Evolutionary conservation across 1,284 basidiomycete species (phyloP), one percentile per base, ranked within the genome.

Genomic region (Phylloboletellus chloephorus): DNA sequence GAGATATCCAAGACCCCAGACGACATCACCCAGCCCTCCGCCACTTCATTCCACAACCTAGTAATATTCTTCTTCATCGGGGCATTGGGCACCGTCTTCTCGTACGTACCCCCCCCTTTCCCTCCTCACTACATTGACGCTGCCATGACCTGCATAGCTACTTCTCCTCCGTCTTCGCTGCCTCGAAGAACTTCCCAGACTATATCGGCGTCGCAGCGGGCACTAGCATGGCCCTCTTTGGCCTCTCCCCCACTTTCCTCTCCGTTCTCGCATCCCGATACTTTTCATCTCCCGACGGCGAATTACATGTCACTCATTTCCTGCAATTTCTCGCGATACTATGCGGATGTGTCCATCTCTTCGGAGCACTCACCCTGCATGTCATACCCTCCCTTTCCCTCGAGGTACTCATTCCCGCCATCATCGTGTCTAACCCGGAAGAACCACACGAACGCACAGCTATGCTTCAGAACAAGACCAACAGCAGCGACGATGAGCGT

Each of bases 121-220:
- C 32, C 32, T 9, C 16, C 40, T 39, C 7, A 12, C 6, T 13
- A 16, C 19, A 17, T 20, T 43, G 1, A 56, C 35, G 0, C n/a
- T 9, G 7, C 7, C 17, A 26, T 43, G 19, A 26, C 12, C 20
- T 39, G 7, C 41, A 25, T 49, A 87, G 84, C n/a, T 84, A 79
- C 53, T 86, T 88, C 53, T 82, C 83, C 0, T 71, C 76, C 7
- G 60, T 88, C 19, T 86, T 88, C 57, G 72, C 82, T n/a, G 82
- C 85, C 0, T 79, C 83, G 2, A 78, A 76, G 60, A 70, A 66
- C 21, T 86, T 86, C 49, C 78, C 82, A 6, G 56, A 65, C 5
- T 74, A 79, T 50, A 73, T 76, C 36, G 82, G 82, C 22, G 59
- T 80, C 17, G 77, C 84, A 7, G 74, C 82, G 0, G 86, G 84